Evolutionary conservation across 2,329 filamentous ascomycete species (phyloP), one percentile per base, ranked within the genome.

Genomic region (Hymenoscyphus repandus): DNA sequence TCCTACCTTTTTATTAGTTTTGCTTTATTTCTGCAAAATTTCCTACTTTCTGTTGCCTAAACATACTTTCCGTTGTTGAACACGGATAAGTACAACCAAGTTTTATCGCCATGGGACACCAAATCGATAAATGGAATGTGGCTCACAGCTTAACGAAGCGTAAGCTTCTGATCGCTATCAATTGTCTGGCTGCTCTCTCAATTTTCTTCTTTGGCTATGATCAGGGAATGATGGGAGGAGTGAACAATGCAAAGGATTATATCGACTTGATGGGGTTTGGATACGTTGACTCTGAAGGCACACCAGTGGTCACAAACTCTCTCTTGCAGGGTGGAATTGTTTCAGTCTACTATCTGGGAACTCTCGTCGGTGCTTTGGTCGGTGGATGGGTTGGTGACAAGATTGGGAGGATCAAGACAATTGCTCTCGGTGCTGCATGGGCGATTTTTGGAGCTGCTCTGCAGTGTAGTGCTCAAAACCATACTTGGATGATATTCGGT

Each of bases 401-500:
- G 44, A 71, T 78, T 50, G 83, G 84, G 0, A 71, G 84, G 47
- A 80, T 85, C 56, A 78, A 74, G 61, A 81, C 82, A 0, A 86
- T 87, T 60, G 82, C 76, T 1, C 61, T 79, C 0, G 83, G 80
- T 10, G 70, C 77, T 20, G 60, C 73, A 2, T 84, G 78, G 79
- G 78, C 74, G 1, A 72, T 81, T 11, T 47, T 83, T 13, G 84
- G 84, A 1, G 85, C 84, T 0, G 68, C 71, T 13, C 65, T 90
- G 54, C 85, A 89, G 65, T 79, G 77, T 54, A 80, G 80, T 1
- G 82, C 85, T 0, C 75, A 80, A 68, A 86, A 85, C 57, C 71
- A 78, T 39, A 70, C 76, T 27, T 87, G 83, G 84, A 88, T 88
- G 83, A 83, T 86, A 53, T 83, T 78, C 61, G 75, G 75, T 79